These are phyloP conservation scores for Rhizomucor miehei DNA, from an alignment of 371 early-diverging fungal species.

Conservation along the genomic window DNA sequence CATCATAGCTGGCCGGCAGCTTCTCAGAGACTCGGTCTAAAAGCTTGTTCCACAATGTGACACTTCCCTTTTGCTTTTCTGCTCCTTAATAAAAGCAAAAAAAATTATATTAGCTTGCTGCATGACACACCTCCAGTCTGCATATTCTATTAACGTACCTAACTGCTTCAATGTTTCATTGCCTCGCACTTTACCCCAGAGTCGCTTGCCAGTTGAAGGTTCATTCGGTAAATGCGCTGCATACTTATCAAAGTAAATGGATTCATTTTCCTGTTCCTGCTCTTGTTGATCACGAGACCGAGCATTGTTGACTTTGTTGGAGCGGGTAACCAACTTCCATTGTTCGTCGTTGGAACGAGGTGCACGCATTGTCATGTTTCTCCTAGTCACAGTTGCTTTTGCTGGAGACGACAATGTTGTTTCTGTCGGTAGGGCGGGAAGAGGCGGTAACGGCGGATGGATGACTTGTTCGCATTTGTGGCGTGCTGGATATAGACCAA, in stretches of 20 bases:
- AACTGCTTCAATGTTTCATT: conserved; percentile 51
- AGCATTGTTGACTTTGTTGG: conserved; percentile 14
- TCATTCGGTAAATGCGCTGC: conserved; percentile 33
- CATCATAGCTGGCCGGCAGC: conserved; percentile 41
- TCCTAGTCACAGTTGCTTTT: conserved; percentile 2
- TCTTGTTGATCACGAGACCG: conserved; percentile 4
- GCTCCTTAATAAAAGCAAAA: conserved; percentile 9
- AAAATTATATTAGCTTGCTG: too few relatives aligned
- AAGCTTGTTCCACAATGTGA: conserved; percentile 52
- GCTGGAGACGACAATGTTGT: conserved; percentile 12
- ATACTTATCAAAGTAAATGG: conserved; percentile 45
- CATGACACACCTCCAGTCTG: too few relatives aligned
- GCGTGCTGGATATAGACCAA: conserved; percentile 65
- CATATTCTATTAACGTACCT: conserved; percentile 23
- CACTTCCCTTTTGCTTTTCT: conserved; percentile 29
- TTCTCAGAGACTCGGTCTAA: conserved; percentile 49
- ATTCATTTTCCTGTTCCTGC: conserved; percentile 28
- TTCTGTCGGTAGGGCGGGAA: too few relatives aligned
- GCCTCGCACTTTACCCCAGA: conserved; percentile 48
- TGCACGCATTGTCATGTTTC: conserved; percentile 13
- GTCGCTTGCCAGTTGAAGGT: conserved; percentile 21
- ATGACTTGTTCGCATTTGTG: conserved; percentile 56
- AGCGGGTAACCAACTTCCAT: conserved; percentile 4
- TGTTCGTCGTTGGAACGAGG: conserved; percentile 5
- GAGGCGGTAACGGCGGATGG: conserved; percentile 43